A percentile compares a stretch with the other conserved stretches of the same genome.
Evolutionary conservation across 2,329 filamentous ascomycete species (phyloP).

Genomic region (Botryotinia calthae): DNA sequence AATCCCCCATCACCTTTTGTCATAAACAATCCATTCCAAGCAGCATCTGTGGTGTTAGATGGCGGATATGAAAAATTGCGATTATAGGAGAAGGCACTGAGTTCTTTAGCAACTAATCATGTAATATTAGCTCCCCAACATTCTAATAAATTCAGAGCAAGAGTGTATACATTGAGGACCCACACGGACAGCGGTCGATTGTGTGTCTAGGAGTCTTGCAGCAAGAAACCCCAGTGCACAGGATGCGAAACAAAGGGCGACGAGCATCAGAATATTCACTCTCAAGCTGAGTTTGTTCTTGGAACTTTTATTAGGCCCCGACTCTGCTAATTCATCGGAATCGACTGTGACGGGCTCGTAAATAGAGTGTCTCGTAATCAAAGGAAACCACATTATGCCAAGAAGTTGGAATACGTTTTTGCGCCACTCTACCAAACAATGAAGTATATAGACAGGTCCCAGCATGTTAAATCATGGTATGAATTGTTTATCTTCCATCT

Average conservation of each 20-base stretch:
- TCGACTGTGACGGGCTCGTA: neutral
- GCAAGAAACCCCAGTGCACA: neutral
- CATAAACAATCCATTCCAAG: constrained; percentile 7
- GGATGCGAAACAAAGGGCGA: neutral
- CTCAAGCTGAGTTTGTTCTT: neutral
- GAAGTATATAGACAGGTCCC: neutral
- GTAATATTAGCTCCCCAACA: neutral
- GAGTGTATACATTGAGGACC: neutral
- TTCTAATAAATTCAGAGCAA: no score
- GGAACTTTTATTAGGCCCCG: no score
- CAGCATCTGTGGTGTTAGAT: neutral
- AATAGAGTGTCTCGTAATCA: neutral
- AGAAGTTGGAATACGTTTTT: neutral
- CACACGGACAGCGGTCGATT: neutral
- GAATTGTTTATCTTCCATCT: neutral
- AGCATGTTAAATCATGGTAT: neutral
- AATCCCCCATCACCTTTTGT: neutral
- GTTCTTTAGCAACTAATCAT: neutral
- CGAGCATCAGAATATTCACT: neutral
- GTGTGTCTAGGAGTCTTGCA: neutral
- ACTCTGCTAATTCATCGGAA: neutral
- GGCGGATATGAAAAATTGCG: constrained; percentile 11
- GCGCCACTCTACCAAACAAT: neutral
- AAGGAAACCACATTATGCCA: constrained; percentile 3
- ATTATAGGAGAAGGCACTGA: neutral